Conservation (phyloP, 352 stramenopile genomes). For the Pythium phragmiticola region DNA sequence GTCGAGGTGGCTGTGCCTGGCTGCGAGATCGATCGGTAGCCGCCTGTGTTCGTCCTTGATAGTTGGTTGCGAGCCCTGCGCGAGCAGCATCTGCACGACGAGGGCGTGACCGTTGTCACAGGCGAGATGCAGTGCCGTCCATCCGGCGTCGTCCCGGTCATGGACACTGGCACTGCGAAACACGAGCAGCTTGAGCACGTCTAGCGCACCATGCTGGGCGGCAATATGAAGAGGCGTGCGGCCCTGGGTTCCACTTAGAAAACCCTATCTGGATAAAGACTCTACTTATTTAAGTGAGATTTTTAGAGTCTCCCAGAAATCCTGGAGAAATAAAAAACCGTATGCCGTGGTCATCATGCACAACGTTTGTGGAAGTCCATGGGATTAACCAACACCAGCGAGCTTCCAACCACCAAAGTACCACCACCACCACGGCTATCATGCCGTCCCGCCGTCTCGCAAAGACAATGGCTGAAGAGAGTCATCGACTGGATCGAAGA, state of each 20-base stretch:
- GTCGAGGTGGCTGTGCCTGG: not conserved
- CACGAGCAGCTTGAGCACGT: not conserved
- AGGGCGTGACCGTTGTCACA: not conserved
- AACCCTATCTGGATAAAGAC: no score
- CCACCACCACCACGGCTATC: no score
- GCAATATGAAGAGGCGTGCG: not conserved
- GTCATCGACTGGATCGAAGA: constrained; percentile 10
- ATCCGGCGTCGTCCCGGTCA: not conserved
- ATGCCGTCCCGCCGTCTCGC: not conserved
- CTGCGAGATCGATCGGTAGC: not conserved
- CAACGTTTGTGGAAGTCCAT: no score
- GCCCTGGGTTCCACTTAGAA: no score
- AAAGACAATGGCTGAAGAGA: constrained; percentile 2
- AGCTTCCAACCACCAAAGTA: no score
- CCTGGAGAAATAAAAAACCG: no score
- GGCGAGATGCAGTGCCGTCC: not conserved
- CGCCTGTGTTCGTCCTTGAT: not conserved
- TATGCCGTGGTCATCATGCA: no score
- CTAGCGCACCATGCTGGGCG: no score
- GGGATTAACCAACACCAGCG: no score
- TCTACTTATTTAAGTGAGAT: no score
- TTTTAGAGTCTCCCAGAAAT: no score
- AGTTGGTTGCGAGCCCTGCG: not conserved
- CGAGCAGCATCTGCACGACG: not conserved
- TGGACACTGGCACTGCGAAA: not conserved